A percentile compares a stretch with the other conserved stretches of the same genome.
Conservation (phyloP, 345 rosid species). For the Linum trigynum region DNA sequence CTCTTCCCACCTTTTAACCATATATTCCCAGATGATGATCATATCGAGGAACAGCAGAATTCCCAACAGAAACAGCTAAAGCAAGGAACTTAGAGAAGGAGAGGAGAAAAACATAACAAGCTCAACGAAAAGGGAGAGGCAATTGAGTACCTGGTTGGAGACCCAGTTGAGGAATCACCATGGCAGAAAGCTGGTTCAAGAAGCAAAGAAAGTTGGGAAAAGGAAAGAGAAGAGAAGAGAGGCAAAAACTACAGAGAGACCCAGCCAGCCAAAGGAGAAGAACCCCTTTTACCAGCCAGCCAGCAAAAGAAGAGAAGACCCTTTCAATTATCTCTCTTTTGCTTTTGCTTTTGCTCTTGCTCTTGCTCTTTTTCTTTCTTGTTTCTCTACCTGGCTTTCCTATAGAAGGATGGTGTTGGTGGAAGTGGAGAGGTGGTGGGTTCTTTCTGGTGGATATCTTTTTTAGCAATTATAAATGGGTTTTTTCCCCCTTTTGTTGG, state of each 20-base stretch:
- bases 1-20: constrained; percentile 14
- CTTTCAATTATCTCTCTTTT: constrained; percentile 17
- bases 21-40: constrained; percentile 1
- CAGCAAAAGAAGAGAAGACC: constrained; percentile 21
- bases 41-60: constrained; percentile 11
- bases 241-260: neutral
- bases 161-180: constrained; percentile 22
- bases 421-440: neutral
- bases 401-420: neutral
- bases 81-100: neutral
- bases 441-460: neutral
- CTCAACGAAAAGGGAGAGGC: neutral
- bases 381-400: neutral
- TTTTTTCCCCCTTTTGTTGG: neutral
- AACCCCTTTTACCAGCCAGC: too few relatives aligned
- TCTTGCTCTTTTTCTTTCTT: neutral
- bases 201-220: neutral
- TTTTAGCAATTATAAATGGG: neutral
- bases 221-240: neutral
- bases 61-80: constrained; percentile 13
- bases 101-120: neutral
- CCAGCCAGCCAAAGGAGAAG: constrained; percentile 15
- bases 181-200: constrained; percentile 19
- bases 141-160: constrained; percentile 8
- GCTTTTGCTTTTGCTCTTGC: constrained; percentile 16